phyloP scores from a whole-genome alignment of 768 basidiomycete species.

The Tricholoma furcatifolium region DNA sequence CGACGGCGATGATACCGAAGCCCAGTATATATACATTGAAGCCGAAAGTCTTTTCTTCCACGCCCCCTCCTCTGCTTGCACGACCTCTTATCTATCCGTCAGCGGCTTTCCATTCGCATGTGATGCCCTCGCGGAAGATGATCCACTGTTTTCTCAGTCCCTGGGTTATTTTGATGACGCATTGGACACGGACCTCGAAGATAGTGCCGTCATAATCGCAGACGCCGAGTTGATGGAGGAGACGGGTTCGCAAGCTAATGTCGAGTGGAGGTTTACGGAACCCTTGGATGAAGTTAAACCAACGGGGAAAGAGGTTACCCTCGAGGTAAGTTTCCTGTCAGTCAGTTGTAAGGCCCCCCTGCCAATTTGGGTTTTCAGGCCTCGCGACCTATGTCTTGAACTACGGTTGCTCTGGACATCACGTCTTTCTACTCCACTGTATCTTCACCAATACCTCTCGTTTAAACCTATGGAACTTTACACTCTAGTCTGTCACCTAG shows the following conservation, averaged over 20 bases:
- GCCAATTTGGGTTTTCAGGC: not conserved
- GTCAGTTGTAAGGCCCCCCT: not conserved
- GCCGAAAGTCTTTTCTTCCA: constrained; percentile 38
- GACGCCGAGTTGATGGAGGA: constrained; percentile 1
- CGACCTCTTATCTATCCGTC: constrained; percentile 28
- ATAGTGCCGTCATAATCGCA: constrained; percentile 10
- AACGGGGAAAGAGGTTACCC: not conserved
- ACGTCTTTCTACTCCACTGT: not conserved
- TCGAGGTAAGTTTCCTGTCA: not conserved
- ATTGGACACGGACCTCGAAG: not conserved
- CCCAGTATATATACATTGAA: constrained; percentile 39
- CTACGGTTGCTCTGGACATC: not conserved
- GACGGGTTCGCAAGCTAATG: not conserved
- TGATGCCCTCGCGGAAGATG: constrained; percentile 23
- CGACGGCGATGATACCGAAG: constrained; percentile 18
- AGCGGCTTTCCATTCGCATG: constrained; percentile 23
- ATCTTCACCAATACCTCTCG: not conserved
- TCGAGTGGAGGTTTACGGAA: constrained; percentile 5
- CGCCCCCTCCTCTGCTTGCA: constrained; percentile 24
- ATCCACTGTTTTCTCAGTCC: constrained; percentile 12
- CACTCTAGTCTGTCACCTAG: no score
- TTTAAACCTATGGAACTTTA: no score
- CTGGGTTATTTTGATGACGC: constrained; percentile 8
- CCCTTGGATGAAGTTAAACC: constrained; percentile 4
- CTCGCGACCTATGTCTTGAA: not conserved